Evolutionary conservation across 495 filamentous ascomycete genomes (phyloP), one percentile per base, ranked within the genome.

Genomic region (Astrothelium subdiscretum): DNA sequence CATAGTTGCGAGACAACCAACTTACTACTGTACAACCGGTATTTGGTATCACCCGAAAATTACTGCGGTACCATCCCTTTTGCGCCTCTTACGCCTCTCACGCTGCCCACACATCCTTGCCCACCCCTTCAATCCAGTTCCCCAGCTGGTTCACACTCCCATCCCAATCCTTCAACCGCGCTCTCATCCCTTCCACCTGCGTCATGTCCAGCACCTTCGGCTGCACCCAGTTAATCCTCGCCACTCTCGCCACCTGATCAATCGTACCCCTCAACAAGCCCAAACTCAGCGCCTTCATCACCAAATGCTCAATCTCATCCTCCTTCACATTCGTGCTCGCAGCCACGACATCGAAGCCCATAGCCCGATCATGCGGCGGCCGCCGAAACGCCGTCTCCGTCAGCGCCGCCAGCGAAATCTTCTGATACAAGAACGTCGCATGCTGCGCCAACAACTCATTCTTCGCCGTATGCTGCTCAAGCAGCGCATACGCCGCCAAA

Each of bases 221-320:
- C 80, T 99, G 94, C 43, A 99, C 94, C 94, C 94, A 99, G 71
- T 90, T 90, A 77, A 99, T 96, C 71, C 92, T 82, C 29, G 94
- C 94, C 59, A 97, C 82, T 77, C 91, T 85, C 58, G 87, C 91
- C 31, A 97, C 94, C 78, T 99, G 91, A 75, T 99, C 94, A 65
- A 99, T 99, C 44, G 86, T 92, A 2, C 94, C 94, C 67, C 85
- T 82, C 65, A 99, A 79, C 67, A 99, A 79, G 0, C 92, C 95
- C 68, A 97, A 74, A 67, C 91, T 96, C 68, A 99, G 76, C 57
- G 94, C 95, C 82, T 96, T 96, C 94, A 99, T 99, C 69, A 99
- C 86, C 59, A 99, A 76, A 70, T 97, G 92, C 80, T 99, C 94
- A 64, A 97, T 96, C 77, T 97, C 91, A 67, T 90, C 83, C 15